Conservation (phyloP, 805 yeast species). For the Danielia reshetovae region DNA sequence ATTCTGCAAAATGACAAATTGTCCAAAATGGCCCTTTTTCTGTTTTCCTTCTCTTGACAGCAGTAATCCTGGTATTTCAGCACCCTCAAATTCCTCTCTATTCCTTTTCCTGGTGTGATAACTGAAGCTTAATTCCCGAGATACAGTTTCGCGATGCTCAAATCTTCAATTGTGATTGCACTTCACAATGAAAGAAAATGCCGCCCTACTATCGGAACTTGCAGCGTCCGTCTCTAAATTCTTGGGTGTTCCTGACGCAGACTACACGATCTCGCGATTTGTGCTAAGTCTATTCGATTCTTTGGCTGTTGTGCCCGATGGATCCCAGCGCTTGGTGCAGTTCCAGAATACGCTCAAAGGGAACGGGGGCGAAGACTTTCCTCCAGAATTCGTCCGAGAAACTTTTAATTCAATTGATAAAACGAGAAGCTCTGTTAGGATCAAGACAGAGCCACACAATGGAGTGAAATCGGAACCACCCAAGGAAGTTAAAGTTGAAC, state of each 20-base stretch:
- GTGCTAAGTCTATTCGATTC: slow-evolving; percentile 22
- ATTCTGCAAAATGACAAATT: no score
- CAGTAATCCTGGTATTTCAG: no score
- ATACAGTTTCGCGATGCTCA: no score
- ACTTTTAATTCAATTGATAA: slow-evolving; percentile 8
- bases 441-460: background rate
- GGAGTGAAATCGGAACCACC: background rate
- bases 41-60: no score
- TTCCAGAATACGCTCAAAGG: slow-evolving; percentile 15
- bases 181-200: background rate
- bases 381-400: slow-evolving; percentile 24
- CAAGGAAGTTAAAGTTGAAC: background rate
- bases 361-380: slow-evolving; percentile 43
- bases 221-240: slow-evolving; percentile 9
- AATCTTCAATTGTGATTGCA: no score
- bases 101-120: no score
- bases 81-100: no score
- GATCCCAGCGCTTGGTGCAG: slow-evolving; percentile 11
- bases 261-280: slow-evolving; percentile 25
- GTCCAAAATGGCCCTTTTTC: no score
- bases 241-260: slow-evolving; percentile 13
- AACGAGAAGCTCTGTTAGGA: background rate
- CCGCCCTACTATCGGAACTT: slow-evolving; percentile 4
- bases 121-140: no score
- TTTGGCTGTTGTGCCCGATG: no score